Evolutionary conservation across 441 rosid genomes (phyloP).

Genomic region (Omphalea diandra): DNA sequence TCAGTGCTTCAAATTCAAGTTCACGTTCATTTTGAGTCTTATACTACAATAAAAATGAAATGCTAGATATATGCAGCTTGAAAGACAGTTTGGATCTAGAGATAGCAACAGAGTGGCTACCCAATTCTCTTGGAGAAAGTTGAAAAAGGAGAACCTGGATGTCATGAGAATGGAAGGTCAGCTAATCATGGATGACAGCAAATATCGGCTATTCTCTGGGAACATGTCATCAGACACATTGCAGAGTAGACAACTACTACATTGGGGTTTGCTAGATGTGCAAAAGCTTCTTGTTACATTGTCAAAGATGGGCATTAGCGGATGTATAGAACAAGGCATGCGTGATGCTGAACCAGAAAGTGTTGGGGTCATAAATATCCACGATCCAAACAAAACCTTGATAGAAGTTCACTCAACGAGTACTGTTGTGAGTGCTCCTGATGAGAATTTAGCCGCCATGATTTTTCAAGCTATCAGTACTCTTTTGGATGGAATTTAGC

Average conservation of each 20-base stretch:
- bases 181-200: slow-evolving; percentile 44
- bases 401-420: slow-evolving; percentile 43
- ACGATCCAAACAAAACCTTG: slow-evolving; percentile 43
- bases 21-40: slow-evolving; percentile 30
- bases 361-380: slow-evolving; percentile 27
- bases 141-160: slow-evolving; percentile 36
- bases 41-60: slow-evolving; percentile 53
- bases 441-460: slow-evolving; percentile 41
- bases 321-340: slow-evolving; percentile 37
- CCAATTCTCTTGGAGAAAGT: slow-evolving; percentile 44
- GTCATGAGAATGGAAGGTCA: slow-evolving; percentile 64
- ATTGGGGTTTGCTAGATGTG: slow-evolving; percentile 54
- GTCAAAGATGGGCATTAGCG: slow-evolving; percentile 49
- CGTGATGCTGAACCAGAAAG: slow-evolving; percentile 28
- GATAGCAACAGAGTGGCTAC: slow-evolving; percentile 55
- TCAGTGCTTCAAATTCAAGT: slow-evolving; percentile 28
- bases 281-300: slow-evolving; percentile 44
- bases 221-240: slow-evolving; percentile 27
- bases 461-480: slow-evolving; percentile 43
- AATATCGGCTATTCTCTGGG: slow-evolving; percentile 39
- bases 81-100: slow-evolving; percentile 40
- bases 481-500: slow-evolving; percentile 48
- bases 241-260: slow-evolving; percentile 33
- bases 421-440: slow-evolving; percentile 39
- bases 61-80: slow-evolving; percentile 36